phyloP scores from a whole-genome alignment of 1,139 yeast species.

The Kurtzmaniella quercitrusa region DNA sequence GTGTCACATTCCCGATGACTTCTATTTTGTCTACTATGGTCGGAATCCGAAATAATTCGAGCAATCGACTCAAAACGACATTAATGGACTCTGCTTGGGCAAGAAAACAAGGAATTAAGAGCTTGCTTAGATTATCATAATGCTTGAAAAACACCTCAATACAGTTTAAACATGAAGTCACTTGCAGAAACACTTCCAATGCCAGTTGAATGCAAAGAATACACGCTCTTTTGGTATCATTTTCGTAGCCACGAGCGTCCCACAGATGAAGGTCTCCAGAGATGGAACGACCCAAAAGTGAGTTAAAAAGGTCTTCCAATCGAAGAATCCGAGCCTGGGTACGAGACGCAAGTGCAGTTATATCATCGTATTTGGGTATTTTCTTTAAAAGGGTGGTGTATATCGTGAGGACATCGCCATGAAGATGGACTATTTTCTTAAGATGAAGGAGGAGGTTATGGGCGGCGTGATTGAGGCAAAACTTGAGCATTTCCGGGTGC shows the following conservation, averaged over 20 bases:
- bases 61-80: conserved; percentile 20
- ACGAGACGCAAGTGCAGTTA: conserved; percentile 30
- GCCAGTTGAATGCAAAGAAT: conserved; percentile 19
- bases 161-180: conserved; percentile 24
- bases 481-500: conserved; percentile 28
- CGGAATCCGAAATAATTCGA: conserved; percentile 9
- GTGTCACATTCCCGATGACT: conserved; percentile 1
- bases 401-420: conserved; percentile 36
- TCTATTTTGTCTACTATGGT: conserved; percentile 30
- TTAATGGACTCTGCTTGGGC: conserved; percentile 28
- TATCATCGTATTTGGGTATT: conserved; percentile 41
- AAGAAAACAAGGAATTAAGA: conserved; percentile 32
- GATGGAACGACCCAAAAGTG: conserved; percentile 21
- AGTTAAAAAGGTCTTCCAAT: conserved; percentile 32
- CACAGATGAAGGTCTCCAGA: conserved; percentile 15
- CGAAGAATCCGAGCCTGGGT: conserved; percentile 21
- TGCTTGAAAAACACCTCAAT: conserved; percentile 33
- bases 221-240: conserved; percentile 19
- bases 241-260: conserved; percentile 28
- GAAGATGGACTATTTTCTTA: conserved; percentile 34
- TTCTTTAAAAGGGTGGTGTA: conserved; percentile 38
- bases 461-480: conserved; percentile 32
- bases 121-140: conserved; percentile 37
- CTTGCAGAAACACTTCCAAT: conserved; percentile 18
- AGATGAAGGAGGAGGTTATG: conserved; percentile 25